These are phyloP conservation scores for Eucalyptus regnans DNA, from an alignment of 345 rosid species.

Conservation along the genomic window DNA sequence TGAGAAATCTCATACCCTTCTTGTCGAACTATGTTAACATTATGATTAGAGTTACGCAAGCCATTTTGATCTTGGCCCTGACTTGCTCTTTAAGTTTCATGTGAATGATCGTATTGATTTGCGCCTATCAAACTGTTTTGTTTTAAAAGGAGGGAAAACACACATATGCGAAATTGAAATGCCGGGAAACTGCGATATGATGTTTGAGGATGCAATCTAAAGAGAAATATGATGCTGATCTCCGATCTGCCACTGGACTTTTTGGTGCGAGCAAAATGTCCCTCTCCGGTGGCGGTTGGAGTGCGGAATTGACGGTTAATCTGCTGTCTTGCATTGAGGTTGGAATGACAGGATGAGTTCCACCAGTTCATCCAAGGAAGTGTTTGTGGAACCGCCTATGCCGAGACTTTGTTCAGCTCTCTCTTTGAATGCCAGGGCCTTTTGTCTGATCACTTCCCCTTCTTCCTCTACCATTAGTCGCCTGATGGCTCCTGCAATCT, in stretches of 20 bases:
- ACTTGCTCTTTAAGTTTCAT: not conserved
- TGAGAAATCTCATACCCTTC: not conserved
- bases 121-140: not conserved
- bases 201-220: not conserved
- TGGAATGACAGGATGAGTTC: not conserved
- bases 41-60: not conserved
- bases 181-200: not conserved
- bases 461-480: constrained; percentile 7
- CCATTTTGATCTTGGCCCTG: not conserved
- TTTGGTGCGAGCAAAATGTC: not conserved
- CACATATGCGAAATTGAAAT: not conserved
- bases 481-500: constrained; percentile 1
- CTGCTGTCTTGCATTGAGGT: not conserved
- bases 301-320: not conserved
- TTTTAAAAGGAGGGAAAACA: not conserved
- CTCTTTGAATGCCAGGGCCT: constrained; percentile 1
- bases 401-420: not conserved
- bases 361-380: constrained; percentile 3
- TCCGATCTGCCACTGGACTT: not conserved
- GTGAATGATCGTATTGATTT: not conserved
- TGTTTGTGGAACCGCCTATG: constrained; percentile 4
- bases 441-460: not conserved
- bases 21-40: not conserved
- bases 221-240: not conserved
- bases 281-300: not conserved